Conservation (phyloP, 805 yeast genomes). For the Alloascoidea africana region DNA sequence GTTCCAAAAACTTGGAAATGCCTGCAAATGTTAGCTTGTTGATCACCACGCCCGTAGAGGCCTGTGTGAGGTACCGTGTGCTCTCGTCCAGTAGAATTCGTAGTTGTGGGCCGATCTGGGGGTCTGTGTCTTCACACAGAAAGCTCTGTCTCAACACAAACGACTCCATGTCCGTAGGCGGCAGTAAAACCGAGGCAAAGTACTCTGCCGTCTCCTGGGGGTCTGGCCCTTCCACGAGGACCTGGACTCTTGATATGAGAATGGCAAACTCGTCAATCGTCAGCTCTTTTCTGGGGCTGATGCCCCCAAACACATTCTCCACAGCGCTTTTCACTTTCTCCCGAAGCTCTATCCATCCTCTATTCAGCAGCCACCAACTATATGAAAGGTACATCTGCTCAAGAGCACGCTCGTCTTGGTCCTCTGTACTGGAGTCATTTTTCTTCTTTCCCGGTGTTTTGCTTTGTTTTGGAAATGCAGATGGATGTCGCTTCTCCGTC, state of each 20-base stretch:
- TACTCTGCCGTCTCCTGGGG: conserved; percentile 10
- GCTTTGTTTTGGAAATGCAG: too few relatives aligned
- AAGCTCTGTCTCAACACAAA: conserved; percentile 38
- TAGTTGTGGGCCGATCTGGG: conserved; percentile 9
- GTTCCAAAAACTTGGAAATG: conserved; percentile 31
- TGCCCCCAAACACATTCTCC: conserved; percentile 37
- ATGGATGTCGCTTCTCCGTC: conserved; percentile 29
- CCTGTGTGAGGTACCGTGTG: conserved; percentile 23
- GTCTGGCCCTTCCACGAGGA: conserved; percentile 18
- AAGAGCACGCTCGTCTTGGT: conserved; percentile 6
- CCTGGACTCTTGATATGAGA: conserved; percentile 24
- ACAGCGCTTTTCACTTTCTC: conserved; percentile 41
- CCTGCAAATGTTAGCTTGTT: conserved; percentile 26
- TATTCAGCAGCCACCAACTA: conserved; percentile 88
- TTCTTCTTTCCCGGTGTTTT: too few relatives aligned
- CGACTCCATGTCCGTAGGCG: conserved; percentile 36
- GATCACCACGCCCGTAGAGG: conserved; percentile 21
- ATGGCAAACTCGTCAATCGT: conserved; percentile 42
- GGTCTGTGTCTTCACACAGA: conserved; percentile 5
- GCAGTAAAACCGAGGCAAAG: conserved; percentile 23
- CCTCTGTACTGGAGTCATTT: conserved; percentile 1
- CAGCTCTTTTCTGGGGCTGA: conserved; percentile 64
- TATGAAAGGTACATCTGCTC: conserved; percentile 74
- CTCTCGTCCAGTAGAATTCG: conserved; percentile 27
- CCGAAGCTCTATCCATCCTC: conserved; percentile 59